Evolutionary conservation across 2,329 filamentous ascomycete genomes (phyloP), one percentile per base, ranked within the genome.

Genomic region (Leptodontidium sp.): DNA sequence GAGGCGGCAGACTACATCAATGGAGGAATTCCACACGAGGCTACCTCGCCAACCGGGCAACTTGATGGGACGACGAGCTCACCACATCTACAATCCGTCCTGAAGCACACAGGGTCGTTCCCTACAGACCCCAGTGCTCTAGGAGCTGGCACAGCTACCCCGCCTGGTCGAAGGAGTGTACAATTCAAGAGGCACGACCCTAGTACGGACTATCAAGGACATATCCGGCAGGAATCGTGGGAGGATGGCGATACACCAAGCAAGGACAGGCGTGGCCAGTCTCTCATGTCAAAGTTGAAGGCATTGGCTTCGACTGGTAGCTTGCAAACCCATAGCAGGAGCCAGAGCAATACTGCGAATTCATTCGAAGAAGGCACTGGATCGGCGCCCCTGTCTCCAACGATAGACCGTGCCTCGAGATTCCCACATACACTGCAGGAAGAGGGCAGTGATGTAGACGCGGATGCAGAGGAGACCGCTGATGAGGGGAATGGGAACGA

Each of bases 401-500:
- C 81, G 1, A 75, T 80, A 7, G 76, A 80, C 1, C 82, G 85
- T 49, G 75, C 79, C 26, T 81, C 84, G 58, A 82, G 83, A 67
- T 82, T 88, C 71, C 86, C 86, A 11, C 82, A 85, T 24, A 87
- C 85, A 0, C 78, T 89, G 66, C 78, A 81, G 68, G 86, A 87
- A 68, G 86, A 85, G 70, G 89, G 88, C 24, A 92, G 89, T 78
- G 93, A 94, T 78, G 88, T 85, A 15, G 90, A 92, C 76, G 93
- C 91, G 0, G 94, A 97, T 78, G 93, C 91, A 1, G 94, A 97
- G 78, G 93, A 96, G 77, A 97, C 93, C 55, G 92, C 90, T 0
- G 93, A 94, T 64, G 94, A 97, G 77, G 86, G 85, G n/a, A 81
- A 82, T 21, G 75, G 80, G n/a, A 77, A 81, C 15, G 82, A 83